Percentiles rank a stretch among this genome's conserved stretches.
phyloP scores from a whole-genome alignment of 305 asterid species.

The Fraxinus ornus region DNA sequence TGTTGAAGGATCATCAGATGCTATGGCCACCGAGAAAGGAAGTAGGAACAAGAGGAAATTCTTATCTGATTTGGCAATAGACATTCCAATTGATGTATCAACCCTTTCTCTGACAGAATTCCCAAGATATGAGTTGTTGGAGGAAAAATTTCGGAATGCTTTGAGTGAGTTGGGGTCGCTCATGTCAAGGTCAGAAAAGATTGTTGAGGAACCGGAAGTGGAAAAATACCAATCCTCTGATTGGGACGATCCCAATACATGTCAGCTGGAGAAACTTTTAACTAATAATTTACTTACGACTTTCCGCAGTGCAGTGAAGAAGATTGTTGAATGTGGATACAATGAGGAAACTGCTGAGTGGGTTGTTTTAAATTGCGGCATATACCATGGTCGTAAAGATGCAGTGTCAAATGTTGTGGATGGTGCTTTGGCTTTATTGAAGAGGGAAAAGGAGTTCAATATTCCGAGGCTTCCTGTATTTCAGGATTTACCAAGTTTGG shows the following conservation, averaged over 20 bases:
- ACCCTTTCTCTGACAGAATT: conserved; percentile 43
- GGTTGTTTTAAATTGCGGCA: conserved; percentile 58
- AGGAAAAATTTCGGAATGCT: conserved; percentile 32
- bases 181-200: conserved; percentile 26
- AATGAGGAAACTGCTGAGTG: conserved; percentile 54
- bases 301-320: conserved; percentile 51
- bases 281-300: conserved; percentile 33
- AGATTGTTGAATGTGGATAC: conserved; percentile 55
- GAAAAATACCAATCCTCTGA: conserved; percentile 37
- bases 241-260: conserved; percentile 58
- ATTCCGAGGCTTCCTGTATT: conserved; percentile 37
- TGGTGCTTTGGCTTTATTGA: conserved; percentile 58
- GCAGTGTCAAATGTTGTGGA: conserved; percentile 56
- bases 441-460: conserved; percentile 38
- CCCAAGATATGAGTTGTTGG: conserved; percentile 52
- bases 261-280: conserved; percentile 57
- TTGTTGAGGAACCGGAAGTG: conserved; percentile 27
- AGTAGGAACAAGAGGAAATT: conserved; percentile 66
- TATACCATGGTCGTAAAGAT: conserved; percentile 61
- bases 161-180: conserved; percentile 34
- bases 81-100: conserved; percentile 30
- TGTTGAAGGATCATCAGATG: conserved; percentile 24
- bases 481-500: conserved; percentile 49
- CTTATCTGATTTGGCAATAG: conserved; percentile 38
- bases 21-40: conserved; percentile 37